These are phyloP conservation scores for Isabelozyma rhagii DNA, from an alignment of 805 yeast genomes.

Conservation along the genomic window DNA sequence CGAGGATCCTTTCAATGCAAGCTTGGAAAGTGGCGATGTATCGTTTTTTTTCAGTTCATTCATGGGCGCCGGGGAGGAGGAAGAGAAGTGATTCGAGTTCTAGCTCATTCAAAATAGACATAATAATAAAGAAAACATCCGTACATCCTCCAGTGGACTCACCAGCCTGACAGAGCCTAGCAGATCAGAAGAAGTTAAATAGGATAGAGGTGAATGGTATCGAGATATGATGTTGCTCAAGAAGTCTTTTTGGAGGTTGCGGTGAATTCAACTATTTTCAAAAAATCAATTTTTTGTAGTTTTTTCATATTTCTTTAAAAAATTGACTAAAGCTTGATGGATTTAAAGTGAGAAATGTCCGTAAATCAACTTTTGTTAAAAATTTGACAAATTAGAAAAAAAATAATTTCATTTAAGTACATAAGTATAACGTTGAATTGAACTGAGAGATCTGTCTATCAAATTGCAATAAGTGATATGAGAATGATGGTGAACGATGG, in stretches of 20 bases:
- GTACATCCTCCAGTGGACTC: neutral
- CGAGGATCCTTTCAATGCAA: slow-evolving; percentile 75
- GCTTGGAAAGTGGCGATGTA: slow-evolving; percentile 23
- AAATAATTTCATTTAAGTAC: too few species aligned
- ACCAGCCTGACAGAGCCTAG: neutral
- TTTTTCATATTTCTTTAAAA: neutral
- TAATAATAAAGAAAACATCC: neutral
- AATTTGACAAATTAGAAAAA: neutral
- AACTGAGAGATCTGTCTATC: too few species aligned
- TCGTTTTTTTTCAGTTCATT: neutral
- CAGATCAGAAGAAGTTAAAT: too few species aligned
- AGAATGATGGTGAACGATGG: too few species aligned
- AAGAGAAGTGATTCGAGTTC: neutral
- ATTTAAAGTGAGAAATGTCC: neutral
- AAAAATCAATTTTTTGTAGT: neutral
- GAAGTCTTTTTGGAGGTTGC: neutral
- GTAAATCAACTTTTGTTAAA: neutral
- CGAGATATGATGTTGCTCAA: neutral
- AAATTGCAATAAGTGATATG: too few species aligned
- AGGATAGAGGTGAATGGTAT: neutral
- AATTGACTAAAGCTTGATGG: neutral
- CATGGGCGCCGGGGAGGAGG: too few species aligned
- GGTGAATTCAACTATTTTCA: neutral
- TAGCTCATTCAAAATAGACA: neutral
- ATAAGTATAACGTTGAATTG: too few species aligned